Base-by-base conservation (phyloP, 176 grass and related monocot genomes). In the Canna indica region DNA sequence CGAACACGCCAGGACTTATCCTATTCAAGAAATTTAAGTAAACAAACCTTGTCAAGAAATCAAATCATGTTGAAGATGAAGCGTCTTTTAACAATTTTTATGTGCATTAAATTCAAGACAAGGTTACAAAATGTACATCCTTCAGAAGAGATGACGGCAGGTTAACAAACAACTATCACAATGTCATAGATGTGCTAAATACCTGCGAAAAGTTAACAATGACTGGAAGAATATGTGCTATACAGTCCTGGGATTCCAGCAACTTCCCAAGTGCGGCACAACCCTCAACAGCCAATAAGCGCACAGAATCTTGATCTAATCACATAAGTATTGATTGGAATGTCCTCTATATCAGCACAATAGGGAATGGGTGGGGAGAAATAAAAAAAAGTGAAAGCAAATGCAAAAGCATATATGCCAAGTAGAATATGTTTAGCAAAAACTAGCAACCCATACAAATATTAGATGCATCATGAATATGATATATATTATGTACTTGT, bases 1-100 rank as follows among this genome's bases (percentile, higher is more conserved):
- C 89, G 83, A 15, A 93, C 94, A 80, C 86, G 89, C 94, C 94
- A 99, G 3, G 94, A 99, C 85, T 99, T 99, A 73, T 99, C 94
- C 94, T 93, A 78, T 77, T 35, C 50, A 71, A 50, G 33, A 73
- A 45, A 48, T 46, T 69, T 46, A 69, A 47, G 41, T 25, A 69
- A 6, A 48, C 17, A n/a, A 47, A 47, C 25, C 25, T 41, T 38
- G 10, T 25, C 18, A 39, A 22, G 18, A 13, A 36, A 6, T 5
- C 13, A 36, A 30, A 20, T 16, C 14, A 16, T 16, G 17, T 17
- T 63, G 59, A 32, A 33, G n/a, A 33, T 63, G 15, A 34, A 33
- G 30, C 16, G 18, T 7, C 32, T 64, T 64, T 64, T 64, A 20
- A 22, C 61, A 10, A 63, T 36, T 36, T 4, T 35, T 33, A 35